Evolutionary conservation across 805 yeast genomes (phyloP).

Genomic region (Saccharomycopsis sp.): DNA sequence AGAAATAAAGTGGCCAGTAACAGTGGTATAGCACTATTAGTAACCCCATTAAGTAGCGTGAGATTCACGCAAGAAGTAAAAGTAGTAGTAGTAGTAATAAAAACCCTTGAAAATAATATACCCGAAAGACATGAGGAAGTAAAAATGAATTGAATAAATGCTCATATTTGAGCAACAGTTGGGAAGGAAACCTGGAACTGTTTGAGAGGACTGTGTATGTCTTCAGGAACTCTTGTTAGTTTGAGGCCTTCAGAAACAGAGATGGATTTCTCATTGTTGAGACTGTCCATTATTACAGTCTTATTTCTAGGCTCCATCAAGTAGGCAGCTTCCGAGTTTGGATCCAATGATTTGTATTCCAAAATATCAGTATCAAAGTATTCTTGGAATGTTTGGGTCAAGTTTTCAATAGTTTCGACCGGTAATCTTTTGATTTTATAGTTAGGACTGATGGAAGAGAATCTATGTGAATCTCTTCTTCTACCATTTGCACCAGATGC

Average conservation of each 20-base stretch:
- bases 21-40: background rate
- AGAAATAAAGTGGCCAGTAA: background rate
- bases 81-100: background rate
- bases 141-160: background rate
- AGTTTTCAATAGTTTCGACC: constrained; percentile 11
- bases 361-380: constrained; percentile 10
- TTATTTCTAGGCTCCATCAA: constrained; percentile 11
- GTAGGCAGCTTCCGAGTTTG: constrained; percentile 15
- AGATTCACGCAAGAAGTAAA: background rate
- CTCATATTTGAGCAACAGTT: background rate
- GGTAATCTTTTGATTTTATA: constrained; percentile 18
- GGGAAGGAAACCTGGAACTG: background rate
- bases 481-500: background rate
- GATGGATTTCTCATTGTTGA: background rate
- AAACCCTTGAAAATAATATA: background rate
- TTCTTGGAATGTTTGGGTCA: constrained; percentile 10
- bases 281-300: background rate
- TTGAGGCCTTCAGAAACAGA: background rate
- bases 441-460: constrained; percentile 15
- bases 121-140: background rate
- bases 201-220: background rate
- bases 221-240: background rate
- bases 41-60: background rate
- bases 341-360: constrained; percentile 17
- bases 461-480: constrained; percentile 17